These are phyloP conservation scores for Phellinidium pouzarii DNA, from an alignment of 1,284 basidiomycete genomes.

Conservation along the genomic window DNA sequence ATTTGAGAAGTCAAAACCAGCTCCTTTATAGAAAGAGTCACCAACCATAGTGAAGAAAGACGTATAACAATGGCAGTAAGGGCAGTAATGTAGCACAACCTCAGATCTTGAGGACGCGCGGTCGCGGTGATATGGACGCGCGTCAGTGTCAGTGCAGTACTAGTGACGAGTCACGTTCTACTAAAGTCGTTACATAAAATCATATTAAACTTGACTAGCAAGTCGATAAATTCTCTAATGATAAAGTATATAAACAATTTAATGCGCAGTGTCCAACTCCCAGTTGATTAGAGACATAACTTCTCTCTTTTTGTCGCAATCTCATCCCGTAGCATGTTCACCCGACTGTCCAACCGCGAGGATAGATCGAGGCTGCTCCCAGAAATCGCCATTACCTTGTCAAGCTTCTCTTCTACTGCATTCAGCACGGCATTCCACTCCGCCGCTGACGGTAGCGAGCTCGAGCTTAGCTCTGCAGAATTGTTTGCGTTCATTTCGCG, in stretches of 20 bases:
- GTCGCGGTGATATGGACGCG: not conserved
- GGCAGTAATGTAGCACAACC: not conserved
- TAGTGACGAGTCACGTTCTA: not conserved
- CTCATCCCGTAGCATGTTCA: slow-evolving; percentile 65
- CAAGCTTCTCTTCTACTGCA: slow-evolving; percentile 42
- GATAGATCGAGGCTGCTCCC: slow-evolving; percentile 55
- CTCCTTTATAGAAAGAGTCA: slow-evolving; percentile 8
- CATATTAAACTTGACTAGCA: no score
- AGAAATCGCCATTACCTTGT: slow-evolving; percentile 42
- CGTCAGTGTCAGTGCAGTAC: not conserved
- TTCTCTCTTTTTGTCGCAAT: slow-evolving; percentile 52
- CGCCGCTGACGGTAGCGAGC: slow-evolving; percentile 17
- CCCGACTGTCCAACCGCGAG: slow-evolving; percentile 59
- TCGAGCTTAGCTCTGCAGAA: slow-evolving; percentile 20
- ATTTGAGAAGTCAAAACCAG: slow-evolving; percentile 19
- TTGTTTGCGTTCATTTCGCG: slow-evolving; percentile 19
- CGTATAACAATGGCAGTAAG: not conserved
- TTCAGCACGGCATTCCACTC: slow-evolving; percentile 46
- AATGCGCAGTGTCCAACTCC: not conserved
- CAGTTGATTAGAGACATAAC: slow-evolving; percentile 23
- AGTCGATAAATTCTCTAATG: no score
- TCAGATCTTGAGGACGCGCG: slow-evolving; percentile 10
- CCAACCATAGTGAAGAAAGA: slow-evolving; percentile 9
- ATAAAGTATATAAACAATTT: not conserved
- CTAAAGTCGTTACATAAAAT: not conserved